Base-by-base conservation (phyloP, 1,284 basidiomycete species). In the Heterobasidion occidentale region DNA sequence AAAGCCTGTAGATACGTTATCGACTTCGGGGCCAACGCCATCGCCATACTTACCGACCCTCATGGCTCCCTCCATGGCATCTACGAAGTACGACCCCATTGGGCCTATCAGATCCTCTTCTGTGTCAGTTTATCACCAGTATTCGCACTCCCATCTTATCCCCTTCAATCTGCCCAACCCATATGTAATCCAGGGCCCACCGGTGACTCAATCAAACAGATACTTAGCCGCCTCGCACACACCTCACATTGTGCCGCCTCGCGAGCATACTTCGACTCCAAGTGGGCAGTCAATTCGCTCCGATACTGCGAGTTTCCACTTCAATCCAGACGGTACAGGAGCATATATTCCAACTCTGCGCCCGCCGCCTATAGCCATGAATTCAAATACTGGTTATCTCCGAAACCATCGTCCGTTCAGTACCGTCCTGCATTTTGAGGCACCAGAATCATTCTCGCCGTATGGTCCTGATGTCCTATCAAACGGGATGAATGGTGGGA, bases 241-340 rank as follows among this genome's bases (percentile, higher is more conserved):
- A 5, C 36, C 46, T 8, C 44, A 27, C 36, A 19, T 46, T n/a
- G 35, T 36, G 14, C 57, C 62, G 5, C 51, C 61, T 15, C 62
- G 62, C 27, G 36, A 56, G 27, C 66, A 58, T 56, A 58, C 61
- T 6, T 46, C 58, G 3, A 63, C 62, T 9, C 63, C 64, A 34
- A 15, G 53, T 27, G 8, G 12, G 6, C 59, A 63, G 46, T 66
- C 66, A 15, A 53, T 66, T 47, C 65, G 66, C 55, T 68, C 69
- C 15, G 47, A 67, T 33, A 58, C 64, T 36, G 65, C 64, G 5
- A 70, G 67, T 56, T 46, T 71, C 52, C 64, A 67, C 58, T 62
- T 64, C 54, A 46, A 33, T 27, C 54, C 54, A 46, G 7, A 9
- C 8, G 14, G 19, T 20, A 52, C 57, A 33, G 54, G 58, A 17